Base-by-base conservation (phyloP, 2,329 filamentous ascomycete species). In the Pseudocercospora crystallina region DNA sequence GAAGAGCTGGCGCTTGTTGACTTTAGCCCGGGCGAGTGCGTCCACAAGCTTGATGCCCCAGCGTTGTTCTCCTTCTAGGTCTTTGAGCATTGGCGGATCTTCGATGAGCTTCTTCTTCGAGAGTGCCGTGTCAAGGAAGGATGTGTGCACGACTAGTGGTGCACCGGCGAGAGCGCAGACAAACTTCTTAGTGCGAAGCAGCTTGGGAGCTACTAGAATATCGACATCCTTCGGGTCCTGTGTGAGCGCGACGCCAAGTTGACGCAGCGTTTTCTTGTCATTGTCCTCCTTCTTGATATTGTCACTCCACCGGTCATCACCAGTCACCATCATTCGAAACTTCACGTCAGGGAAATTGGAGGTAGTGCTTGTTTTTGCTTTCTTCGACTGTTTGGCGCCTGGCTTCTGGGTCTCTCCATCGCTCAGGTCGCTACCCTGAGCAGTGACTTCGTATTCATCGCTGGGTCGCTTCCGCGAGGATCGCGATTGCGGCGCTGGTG, bases 181-280 rank as follows among this genome's bases (percentile, higher is more conserved):
- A 66, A 99, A 99, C 66, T 99, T 99, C 67, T 89, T 84, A 0
- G 94, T 99, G 33, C 94, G 86, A 31, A 96, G 82, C 54, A 97
- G 83, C 36, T 84, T 81, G 1, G 92, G 94, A 3, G 92, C 92
- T 31, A 90, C 90, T 9, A 99, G 81, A 67, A 95, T 89, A 62
- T 92, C 89, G 67, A 89, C 94, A 38, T 82, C 80, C 41, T 82
- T 80, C 20, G 84, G 83, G 64, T 96, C 88, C 61, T 86, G 80
- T 4, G 89, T 86, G 15, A 96, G 82, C 15, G 96, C 82, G 59
- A 99, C 88, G 7, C 94, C 94, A 32, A 97, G 74, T 39, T 87
- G 83, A 53, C 91, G 87, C 48, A 99, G 78, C 72, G 86, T 87
- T 11, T 91, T 89, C 75, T 86, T 85, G 56, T 97, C 92, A 30